Conservation (phyloP, 306 rosid species). For the Begonia masoniana region DNA sequence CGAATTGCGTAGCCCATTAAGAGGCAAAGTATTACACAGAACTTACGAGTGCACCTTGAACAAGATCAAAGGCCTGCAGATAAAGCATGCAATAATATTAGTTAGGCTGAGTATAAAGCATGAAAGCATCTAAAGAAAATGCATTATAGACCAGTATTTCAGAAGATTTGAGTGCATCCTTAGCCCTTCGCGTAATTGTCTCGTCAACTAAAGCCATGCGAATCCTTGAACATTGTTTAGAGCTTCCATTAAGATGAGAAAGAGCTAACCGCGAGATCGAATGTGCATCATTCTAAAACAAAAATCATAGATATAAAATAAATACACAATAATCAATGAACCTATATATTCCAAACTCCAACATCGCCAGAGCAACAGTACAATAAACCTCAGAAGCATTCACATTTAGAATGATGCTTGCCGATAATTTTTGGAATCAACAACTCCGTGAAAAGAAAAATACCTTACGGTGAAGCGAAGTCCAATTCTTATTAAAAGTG, state of each 20-base stretch:
- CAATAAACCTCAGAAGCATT: background rate
- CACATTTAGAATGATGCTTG: background rate
- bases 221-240: no score
- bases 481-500: conserved; percentile 10
- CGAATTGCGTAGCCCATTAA: background rate
- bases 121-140: no score
- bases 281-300: conserved; percentile 32
- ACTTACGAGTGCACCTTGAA: conserved; percentile 93
- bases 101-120: background rate
- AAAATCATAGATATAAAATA: background rate
- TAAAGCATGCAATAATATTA: background rate
- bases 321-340: background rate
- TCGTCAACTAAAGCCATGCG: no score
- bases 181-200: no score
- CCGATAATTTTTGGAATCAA: no score
- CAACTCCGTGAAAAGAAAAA: background rate
- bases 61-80: conserved; percentile 72
- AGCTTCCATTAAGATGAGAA: conserved; percentile 10
- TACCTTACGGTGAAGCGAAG: conserved; percentile 30
- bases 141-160: no score
- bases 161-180: no score
- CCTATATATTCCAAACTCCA: background rate
- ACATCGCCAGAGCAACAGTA: background rate
- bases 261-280: conserved; percentile 21
- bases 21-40: conserved; percentile 11